Base-by-base conservation (phyloP, 768 basidiomycete species). In the Boletus vermiculosoides region DNA sequence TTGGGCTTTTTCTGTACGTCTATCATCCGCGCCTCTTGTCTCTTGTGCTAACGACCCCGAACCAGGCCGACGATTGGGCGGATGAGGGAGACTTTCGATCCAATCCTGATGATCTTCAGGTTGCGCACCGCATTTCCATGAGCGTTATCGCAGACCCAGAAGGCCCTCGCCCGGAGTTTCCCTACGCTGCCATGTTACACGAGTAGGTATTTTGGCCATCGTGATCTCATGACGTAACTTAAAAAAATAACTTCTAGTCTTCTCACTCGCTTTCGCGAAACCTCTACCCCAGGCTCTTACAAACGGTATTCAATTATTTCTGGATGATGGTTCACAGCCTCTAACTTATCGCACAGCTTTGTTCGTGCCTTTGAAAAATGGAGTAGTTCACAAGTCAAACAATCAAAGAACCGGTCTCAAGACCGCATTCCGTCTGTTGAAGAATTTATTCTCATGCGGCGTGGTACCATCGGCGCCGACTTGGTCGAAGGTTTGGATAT, bases 171-270 rank as follows among this genome's bases (percentile, higher is more conserved):
- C 74, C 74, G 0, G 55, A 69, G 15, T 71, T 72, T 50, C 65
- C 73, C 12, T 76, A 76, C 36, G 74, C 74, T 25, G 74, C 74
- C 30, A 75, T 75, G 74, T 50, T 75, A 18, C 67, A 76, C 55
- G 73, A 75, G 74, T 75, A 55, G 11, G 74, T 68, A 25, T 58
- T 45, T 49, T 46, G 34, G 15, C 7, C 53, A 20, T 52, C 37
- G 5, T 49, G 37, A 51, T 41, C 51, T 23, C 42, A 47, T 67
- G 53, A 62, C 54, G 54, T 61, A 59, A 57, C 57, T 58, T 11
- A 44, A 15, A 20, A n/a, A 16, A 45, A 25, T 33, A 18, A 12
- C 18, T 8, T 40, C 3, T 33, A 75, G 75, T 41, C 64, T 75
- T 33, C 65, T 76, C 34, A 45, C 66, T 15, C 72, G 69, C 30